Evolutionary conservation across 371 early-diverging fungal species (phyloP).

Genomic region (Rhizopus arrhizus): DNA sequence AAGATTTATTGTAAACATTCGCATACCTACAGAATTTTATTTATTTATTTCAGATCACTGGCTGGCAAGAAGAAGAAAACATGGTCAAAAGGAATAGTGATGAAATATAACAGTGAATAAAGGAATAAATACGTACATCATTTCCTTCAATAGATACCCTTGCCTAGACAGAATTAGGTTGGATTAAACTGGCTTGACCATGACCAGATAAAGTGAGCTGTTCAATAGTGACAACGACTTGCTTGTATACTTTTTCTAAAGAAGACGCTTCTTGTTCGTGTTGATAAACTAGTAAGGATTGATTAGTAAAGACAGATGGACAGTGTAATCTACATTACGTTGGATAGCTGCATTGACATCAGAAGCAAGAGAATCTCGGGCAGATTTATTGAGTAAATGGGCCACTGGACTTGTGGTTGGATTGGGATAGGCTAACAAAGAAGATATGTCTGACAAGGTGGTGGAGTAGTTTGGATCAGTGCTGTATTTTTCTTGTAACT

Average conservation of each 20-base stretch:
- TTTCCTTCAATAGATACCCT: neutral
- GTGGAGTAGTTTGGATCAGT: slow-evolving; percentile 33
- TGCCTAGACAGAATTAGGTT: neutral
- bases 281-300: slow-evolving; percentile 28
- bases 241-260: slow-evolving; percentile 43
- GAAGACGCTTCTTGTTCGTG: slow-evolving; percentile 32
- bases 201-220: slow-evolving; percentile 39
- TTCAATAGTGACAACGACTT: slow-evolving; percentile 33
- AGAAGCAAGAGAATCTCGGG: slow-evolving; percentile 66
- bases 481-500: slow-evolving; percentile 69
- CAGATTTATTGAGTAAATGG: slow-evolving; percentile 51
- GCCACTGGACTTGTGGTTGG: slow-evolving; percentile 50
- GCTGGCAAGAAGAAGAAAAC: neutral
- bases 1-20: too few relatives aligned
- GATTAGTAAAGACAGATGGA: neutral
- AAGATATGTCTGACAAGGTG: slow-evolving; percentile 47
- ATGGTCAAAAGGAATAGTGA: neutral
- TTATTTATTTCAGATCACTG: neutral
- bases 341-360: slow-evolving; percentile 75
- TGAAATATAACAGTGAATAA: neutral
- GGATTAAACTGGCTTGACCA: slow-evolving; percentile 38
- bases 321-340: slow-evolving; percentile 30
- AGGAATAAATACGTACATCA: neutral
- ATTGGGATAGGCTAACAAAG: slow-evolving; percentile 75
- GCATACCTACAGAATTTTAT: neutral